Evolutionary conservation across 768 basidiomycete species (phyloP).

Genomic region (Termitomyces sp.): DNA sequence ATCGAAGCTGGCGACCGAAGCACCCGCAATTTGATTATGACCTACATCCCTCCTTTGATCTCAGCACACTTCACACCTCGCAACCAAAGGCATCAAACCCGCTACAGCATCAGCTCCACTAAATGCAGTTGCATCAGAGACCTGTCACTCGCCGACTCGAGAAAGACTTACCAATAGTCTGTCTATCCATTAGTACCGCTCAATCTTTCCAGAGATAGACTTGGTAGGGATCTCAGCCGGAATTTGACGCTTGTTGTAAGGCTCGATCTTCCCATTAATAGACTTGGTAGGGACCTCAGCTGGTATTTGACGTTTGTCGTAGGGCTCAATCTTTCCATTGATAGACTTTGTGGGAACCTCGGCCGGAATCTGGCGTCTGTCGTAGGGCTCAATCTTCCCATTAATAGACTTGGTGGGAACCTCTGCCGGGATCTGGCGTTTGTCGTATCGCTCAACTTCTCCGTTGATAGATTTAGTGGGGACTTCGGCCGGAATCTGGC

Average conservation of each 20-base stretch:
- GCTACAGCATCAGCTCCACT: neutral
- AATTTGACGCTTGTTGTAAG: neutral
- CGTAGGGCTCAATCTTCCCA: neutral
- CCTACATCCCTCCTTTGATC: slow-evolving; percentile 8
- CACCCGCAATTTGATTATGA: neutral
- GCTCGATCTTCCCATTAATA: neutral
- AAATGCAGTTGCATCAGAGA: neutral
- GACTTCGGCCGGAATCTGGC: slow-evolving; percentile 17
- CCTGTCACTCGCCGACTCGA: neutral
- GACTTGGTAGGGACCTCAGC: neutral
- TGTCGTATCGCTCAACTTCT: slow-evolving; percentile 21
- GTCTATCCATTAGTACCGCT: neutral
- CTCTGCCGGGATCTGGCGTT: neutral
- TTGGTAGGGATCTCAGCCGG: neutral
- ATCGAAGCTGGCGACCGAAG: neutral
- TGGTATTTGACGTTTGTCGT: neutral
- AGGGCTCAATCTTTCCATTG: neutral
- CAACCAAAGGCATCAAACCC: neutral
- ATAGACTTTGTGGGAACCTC: neutral
- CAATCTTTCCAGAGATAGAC: neutral
- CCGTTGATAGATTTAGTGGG: slow-evolving; percentile 29
- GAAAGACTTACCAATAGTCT: neutral
- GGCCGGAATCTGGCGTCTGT: neutral
- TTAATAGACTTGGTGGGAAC: neutral
- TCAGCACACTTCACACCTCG: neutral